These are phyloP conservation scores for Cyclanthera cordifolia DNA, from an alignment of 306 rosid genomes.

Conservation along the genomic window DNA sequence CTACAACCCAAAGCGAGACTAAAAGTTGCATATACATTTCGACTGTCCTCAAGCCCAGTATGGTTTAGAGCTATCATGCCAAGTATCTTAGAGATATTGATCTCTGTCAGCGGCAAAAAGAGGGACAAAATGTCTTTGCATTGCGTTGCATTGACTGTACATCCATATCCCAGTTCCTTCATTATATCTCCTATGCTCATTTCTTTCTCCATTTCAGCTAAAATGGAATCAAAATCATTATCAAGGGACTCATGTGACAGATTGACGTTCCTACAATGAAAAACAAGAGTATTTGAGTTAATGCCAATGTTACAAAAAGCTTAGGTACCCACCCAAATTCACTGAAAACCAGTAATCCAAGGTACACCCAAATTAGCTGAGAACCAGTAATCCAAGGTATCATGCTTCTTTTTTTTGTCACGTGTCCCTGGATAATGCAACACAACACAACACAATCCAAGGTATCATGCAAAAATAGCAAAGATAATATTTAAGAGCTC, in stretches of 20 bases:
- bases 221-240: slow-evolving; percentile 82
- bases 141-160: slow-evolving; percentile 67
- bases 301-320: background rate
- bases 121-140: slow-evolving; percentile 86
- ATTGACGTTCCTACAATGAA: slow-evolving; percentile 50
- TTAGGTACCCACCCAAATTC: background rate
- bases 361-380: too few relatives aligned
- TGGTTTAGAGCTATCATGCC: slow-evolving; percentile 73
- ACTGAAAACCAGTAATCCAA: background rate
- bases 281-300: slow-evolving; percentile 15
- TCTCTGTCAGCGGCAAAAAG: slow-evolving; percentile 74
- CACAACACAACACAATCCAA: too few relatives aligned
- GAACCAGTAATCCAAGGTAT: too few relatives aligned
- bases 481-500: slow-evolving; percentile 16
- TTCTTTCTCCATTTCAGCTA: slow-evolving; percentile 95
- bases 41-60: slow-evolving; percentile 77
- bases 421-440: too few relatives aligned
- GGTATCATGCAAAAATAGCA: background rate
- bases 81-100: slow-evolving; percentile 61
- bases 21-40: slow-evolving; percentile 48
- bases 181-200: slow-evolving; percentile 88
- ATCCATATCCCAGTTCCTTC: slow-evolving; percentile 97
- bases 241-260: slow-evolving; percentile 46
- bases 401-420: too few relatives aligned
- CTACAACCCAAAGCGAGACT: slow-evolving; percentile 58